Percentiles rank a stretch among this genome's conserved stretches.
Conservation (phyloP, 768 basidiomycete genomes). For the Leucosporidium scottii region DNA sequence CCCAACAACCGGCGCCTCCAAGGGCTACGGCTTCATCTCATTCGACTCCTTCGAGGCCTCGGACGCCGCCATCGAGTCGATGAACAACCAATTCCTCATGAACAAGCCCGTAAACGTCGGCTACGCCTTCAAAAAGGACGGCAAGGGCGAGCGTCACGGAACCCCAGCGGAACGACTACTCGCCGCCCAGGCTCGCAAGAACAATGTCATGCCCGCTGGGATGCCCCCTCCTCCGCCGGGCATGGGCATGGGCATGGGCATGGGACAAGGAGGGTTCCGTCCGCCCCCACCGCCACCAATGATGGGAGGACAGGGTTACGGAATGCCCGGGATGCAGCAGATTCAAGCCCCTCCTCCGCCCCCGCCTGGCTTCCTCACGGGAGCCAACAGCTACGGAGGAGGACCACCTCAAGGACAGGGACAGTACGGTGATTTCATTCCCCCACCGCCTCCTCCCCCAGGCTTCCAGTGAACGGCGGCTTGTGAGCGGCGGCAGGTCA, state of each 20-base stretch:
- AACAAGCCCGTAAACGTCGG: constrained; percentile 96
- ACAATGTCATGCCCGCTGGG: constrained; percentile 66
- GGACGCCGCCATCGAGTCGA: constrained; percentile 89
- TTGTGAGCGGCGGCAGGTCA: no score
- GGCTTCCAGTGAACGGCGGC: constrained; percentile 7
- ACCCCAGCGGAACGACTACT: constrained; percentile 93
- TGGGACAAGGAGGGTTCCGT: not conserved
- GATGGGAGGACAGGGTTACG: constrained; percentile 2
- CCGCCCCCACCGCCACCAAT: constrained; percentile 1
- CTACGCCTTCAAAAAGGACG: constrained; percentile 99
- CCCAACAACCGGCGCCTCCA: constrained; percentile 70
- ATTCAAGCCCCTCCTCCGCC: constrained; percentile 4
- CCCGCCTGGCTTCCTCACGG: constrained; percentile 15
- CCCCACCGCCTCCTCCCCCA: not conserved
- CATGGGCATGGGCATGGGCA: not conserved
- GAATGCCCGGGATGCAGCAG: not conserved
- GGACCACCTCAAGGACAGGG: not conserved
- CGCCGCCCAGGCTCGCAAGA: constrained; percentile 90
- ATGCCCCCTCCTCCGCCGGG: constrained; percentile 9
- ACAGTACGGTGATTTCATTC: not conserved
- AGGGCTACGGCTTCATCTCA: constrained; percentile 95
- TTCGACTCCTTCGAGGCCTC: constrained; percentile 97
- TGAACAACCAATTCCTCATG: constrained; percentile 97
- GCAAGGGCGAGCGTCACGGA: constrained; percentile 94
- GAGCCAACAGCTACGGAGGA: not conserved